Percentiles rank a stretch among this genome's conserved stretches.
Evolutionary conservation across 768 basidiomycete genomes (phyloP).

Genomic region (Mycena latifolia): DNA sequence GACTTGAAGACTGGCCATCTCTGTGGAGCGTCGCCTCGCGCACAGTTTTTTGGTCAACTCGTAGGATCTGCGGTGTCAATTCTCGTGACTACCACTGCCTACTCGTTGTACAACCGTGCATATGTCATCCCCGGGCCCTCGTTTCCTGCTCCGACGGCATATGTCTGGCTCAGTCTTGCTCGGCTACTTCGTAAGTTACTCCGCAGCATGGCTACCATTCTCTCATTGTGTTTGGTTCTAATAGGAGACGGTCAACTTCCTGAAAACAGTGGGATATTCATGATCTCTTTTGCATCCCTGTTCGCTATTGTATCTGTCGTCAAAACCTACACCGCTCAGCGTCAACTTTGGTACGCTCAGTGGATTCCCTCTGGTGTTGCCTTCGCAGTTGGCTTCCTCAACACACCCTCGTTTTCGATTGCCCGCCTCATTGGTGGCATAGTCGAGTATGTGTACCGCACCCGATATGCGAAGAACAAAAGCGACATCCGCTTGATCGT

Average conservation of each 20-base stretch:
- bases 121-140: constrained; percentile 93
- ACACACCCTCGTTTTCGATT: constrained; percentile 94
- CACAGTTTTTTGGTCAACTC: constrained; percentile 94
- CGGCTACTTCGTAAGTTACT: constrained; percentile 74
- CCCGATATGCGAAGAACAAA: constrained; percentile 60
- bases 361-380: constrained; percentile 95
- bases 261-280: constrained; percentile 78
- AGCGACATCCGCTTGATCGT: constrained; percentile 84
- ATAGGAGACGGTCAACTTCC: constrained; percentile 88
- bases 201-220: constrained; percentile 3
- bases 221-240: constrained; percentile 43
- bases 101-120: constrained; percentile 86
- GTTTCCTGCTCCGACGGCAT: constrained; percentile 97
- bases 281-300: constrained; percentile 79
- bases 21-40: constrained; percentile 90
- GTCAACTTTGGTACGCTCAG: constrained; percentile 66
- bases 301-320: constrained; percentile 77
- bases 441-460: constrained; percentile 79
- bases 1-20: constrained; percentile 97
- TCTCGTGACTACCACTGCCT: constrained; percentile 89
- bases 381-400: constrained; percentile 96
- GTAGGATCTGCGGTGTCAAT: constrained; percentile 93
- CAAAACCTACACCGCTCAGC: constrained; percentile 70
- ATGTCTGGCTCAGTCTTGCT: constrained; percentile 90
- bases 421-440: constrained; percentile 92